Percentiles rank a stretch among this genome's conserved stretches.
Conservation (phyloP, 495 filamentous ascomycete species). For the Penicillium soppii region DNA sequence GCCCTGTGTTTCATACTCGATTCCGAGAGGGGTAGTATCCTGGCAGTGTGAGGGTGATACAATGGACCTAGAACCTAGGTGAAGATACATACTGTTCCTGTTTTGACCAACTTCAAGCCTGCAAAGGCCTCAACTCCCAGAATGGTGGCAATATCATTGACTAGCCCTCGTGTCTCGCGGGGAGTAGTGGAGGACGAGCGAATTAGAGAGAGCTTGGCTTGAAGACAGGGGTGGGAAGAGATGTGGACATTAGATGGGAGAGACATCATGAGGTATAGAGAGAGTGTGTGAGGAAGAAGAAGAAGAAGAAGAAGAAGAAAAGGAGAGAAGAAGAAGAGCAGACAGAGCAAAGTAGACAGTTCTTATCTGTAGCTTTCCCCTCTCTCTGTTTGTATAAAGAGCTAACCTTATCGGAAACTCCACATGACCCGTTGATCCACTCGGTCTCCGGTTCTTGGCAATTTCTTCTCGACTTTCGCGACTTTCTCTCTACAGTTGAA, state of each 20-base stretch:
- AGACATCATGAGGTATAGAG: slow-evolving; percentile 22
- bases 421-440: slow-evolving; percentile 4
- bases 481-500: neutral
- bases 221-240: slow-evolving; percentile 81
- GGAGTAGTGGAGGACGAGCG: slow-evolving; percentile 68
- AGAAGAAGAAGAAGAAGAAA: slow-evolving; percentile 3
- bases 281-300: neutral
- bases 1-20: slow-evolving; percentile 61
- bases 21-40: slow-evolving; percentile 74
- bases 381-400: neutral
- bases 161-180: slow-evolving; percentile 73
- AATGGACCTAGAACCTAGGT: neutral
- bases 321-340: slow-evolving; percentile 16
- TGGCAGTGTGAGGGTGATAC: slow-evolving; percentile 24
- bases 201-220: slow-evolving; percentile 86
- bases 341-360: neutral
- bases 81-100: slow-evolving; percentile 30
- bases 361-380: slow-evolving; percentile 6
- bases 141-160: slow-evolving; percentile 83
- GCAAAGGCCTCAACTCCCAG: slow-evolving; percentile 80
- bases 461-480: neutral
- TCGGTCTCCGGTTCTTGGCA: slow-evolving; percentile 7
- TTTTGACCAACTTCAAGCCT: slow-evolving; percentile 51
- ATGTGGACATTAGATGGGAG: slow-evolving; percentile 61
- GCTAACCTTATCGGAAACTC: slow-evolving; percentile 6